phyloP scores from a whole-genome alignment of 2,329 filamentous ascomycete species.

The Monilinia fructicola region DNA sequence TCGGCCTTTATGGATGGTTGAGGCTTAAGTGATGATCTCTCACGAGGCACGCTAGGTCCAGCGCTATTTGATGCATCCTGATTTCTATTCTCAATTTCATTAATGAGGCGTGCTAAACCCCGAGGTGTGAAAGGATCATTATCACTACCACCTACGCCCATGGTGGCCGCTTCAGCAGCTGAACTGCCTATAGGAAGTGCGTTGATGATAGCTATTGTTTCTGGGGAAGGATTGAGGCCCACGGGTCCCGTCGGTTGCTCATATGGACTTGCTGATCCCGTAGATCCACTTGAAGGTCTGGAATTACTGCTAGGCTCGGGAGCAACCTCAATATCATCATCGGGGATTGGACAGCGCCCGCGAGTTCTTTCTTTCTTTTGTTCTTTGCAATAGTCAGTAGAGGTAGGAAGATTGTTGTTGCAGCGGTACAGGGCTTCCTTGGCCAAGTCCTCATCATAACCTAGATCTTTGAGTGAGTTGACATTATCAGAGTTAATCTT shows the following conservation, averaged over 20 bases:
- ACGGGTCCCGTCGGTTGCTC: conserved; percentile 33
- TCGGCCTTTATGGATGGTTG: conserved; percentile 21
- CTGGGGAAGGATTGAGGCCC: conserved; percentile 26
- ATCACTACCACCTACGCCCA: conserved; percentile 14
- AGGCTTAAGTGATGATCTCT: conserved; percentile 19
- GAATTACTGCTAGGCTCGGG: conserved; percentile 32
- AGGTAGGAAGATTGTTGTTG: conserved; percentile 60
- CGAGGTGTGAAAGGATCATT: conserved; percentile 17
- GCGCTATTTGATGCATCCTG: conserved; percentile 1
- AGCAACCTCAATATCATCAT: conserved; percentile 51
- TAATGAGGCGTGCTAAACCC: conserved; percentile 25
- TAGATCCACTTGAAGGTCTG: conserved; percentile 29
- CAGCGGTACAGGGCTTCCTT: conserved; percentile 82
- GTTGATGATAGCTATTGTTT: conserved; percentile 28
- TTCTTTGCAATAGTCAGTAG: conserved; percentile 73
- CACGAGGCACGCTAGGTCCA: conserved; percentile 10
- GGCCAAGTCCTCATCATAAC: conserved; percentile 61
- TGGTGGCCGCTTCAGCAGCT: conserved; percentile 7
- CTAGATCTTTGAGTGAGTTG: conserved; percentile 44
- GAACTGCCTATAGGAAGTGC: conserved; percentile 25
- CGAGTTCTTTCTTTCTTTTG: conserved; percentile 58
- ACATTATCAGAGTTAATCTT: conserved; percentile 51
- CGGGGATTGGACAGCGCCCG: conserved; percentile 67
- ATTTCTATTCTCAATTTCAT: conserved; percentile 23
- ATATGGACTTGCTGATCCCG: conserved; percentile 36